Base-by-base conservation (phyloP, 2,329 filamentous ascomycete species). In the Epichloe gansuensis region DNA sequence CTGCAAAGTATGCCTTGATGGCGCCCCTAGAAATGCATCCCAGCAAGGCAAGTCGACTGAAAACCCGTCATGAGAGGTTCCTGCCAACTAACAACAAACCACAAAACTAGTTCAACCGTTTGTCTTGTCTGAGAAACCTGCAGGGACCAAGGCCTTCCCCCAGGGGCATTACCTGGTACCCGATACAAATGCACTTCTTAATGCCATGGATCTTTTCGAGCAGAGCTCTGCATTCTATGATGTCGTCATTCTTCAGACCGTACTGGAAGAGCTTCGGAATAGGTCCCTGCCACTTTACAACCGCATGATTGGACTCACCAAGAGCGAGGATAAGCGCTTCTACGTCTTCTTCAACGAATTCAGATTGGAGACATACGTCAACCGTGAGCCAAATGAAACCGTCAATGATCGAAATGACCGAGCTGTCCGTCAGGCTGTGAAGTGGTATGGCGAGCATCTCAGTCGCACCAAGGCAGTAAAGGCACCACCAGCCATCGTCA, bases 291-390 rank as follows among this genome's bases (percentile, higher is more conserved):
- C 93, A 42, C 80, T 98, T 39, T 98, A 97, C 72, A 96, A 96
- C 67, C 87, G 93, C 40, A 74, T 98, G 48, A 81, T 97, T 58
- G 83, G 86, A 23, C 74, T 98, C 57, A 95, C 90, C 40, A 95
- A 91, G 69, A 95, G 91, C 63, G 89, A 95, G 61, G 89, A 95
- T 58, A 98, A 98, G 74, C 82, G 91, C 51, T 97, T 95, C 66
- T 96, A 97, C 64, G 88, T 98, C 50, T 98, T 98, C 67, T 97
- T 97, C 79, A 98, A 98, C 67, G 93, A 98, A 62, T 98, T 98
- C 64, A 81, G 91, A 49, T 74, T 90, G 40, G 94, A 98, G 68
- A 98, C 93, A 0, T 87, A 95, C 63, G 80, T 96, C 47, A 71
- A 78, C 31, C 78, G 93, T 55, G 78, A 83, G 21, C 68, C 76